These are phyloP conservation scores for Fusarium scirpi DNA, from an alignment of 2,329 filamentous ascomycete genomes.

Conservation along the genomic window DNA sequence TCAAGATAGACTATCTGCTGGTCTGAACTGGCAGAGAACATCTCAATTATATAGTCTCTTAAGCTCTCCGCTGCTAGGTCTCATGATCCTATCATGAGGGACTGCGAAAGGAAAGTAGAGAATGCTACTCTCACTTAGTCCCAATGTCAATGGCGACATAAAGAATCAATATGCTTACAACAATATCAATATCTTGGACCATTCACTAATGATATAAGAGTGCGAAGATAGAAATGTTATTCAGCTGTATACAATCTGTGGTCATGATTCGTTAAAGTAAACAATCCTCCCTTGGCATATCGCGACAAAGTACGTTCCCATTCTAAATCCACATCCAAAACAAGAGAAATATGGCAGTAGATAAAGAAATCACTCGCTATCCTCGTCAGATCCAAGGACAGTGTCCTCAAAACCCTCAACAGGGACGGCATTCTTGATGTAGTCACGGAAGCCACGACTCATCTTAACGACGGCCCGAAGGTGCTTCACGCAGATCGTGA, in stretches of 20 bases:
- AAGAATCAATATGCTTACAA: no score
- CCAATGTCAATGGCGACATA: no score
- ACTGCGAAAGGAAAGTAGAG: no score
- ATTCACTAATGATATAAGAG: no score
- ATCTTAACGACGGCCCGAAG: slow-evolving; percentile 53
- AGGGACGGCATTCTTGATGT: slow-evolving; percentile 43
- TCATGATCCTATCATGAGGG: no score
- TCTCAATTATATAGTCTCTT: no score
- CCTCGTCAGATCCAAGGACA: slow-evolving; percentile 32
- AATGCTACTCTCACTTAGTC: no score
- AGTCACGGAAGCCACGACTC: slow-evolving; percentile 52
- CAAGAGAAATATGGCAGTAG: background rate
- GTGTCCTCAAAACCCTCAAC: slow-evolving; percentile 41
- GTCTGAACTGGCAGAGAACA: no score
- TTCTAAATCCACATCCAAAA: background rate
- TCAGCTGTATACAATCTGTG: background rate
- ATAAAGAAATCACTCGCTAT: slow-evolving; percentile 3
- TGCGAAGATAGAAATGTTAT: background rate
- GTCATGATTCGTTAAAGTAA: background rate
- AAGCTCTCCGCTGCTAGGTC: no score
- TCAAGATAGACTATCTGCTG: no score
- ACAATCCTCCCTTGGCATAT: background rate
- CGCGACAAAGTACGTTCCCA: background rate
- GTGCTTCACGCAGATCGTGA: slow-evolving; percentile 51
- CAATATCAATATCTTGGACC: no score